These are phyloP conservation scores for Dothistroma pini DNA, from an alignment of 2,329 filamentous ascomycete species.

Conservation along the genomic window DNA sequence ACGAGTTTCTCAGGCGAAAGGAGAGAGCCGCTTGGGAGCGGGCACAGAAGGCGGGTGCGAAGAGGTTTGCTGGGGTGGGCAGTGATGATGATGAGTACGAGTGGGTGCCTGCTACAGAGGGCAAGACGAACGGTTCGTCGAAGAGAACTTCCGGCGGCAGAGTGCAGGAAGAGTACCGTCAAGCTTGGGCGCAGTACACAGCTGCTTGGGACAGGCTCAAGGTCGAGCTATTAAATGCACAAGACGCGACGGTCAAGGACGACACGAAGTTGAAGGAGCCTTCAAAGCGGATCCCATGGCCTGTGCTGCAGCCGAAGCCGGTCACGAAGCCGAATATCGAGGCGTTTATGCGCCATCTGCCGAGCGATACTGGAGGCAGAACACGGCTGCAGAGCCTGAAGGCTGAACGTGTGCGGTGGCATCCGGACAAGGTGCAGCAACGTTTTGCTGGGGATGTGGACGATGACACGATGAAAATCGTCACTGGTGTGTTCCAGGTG, in stretches of 20 bases:
- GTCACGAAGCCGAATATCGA: slow-evolving; percentile 60
- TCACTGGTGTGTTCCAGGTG: slow-evolving; percentile 89
- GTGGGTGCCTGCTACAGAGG: slow-evolving; percentile 23
- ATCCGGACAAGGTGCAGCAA: slow-evolving; percentile 97
- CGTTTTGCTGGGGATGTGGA: slow-evolving; percentile 71
- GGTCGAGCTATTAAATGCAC: slow-evolving; percentile 21
- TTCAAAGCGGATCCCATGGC: slow-evolving; percentile 61
- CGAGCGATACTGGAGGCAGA: slow-evolving; percentile 25
- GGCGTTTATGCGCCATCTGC: slow-evolving; percentile 64
- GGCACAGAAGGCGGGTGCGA: slow-evolving; percentile 35
- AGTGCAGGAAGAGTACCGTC: slow-evolving; percentile 24
- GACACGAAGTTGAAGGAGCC: slow-evolving; percentile 19
- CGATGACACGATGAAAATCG: slow-evolving; percentile 66
- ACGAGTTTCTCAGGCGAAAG: slow-evolving; percentile 43
- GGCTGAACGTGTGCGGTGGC: slow-evolving; percentile 85
- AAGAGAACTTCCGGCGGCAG: slow-evolving; percentile 6
- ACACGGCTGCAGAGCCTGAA: slow-evolving; percentile 59
- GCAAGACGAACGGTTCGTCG: slow-evolving; percentile 10
- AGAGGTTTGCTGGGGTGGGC: slow-evolving; percentile 35
- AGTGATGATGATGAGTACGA: slow-evolving; percentile 41
- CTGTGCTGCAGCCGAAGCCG: slow-evolving; percentile 59
- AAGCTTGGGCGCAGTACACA: slow-evolving; percentile 30
- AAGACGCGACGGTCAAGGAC: slow-evolving; percentile 3
- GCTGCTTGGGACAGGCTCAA: slow-evolving; percentile 32
- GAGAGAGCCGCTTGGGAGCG: slow-evolving; percentile 35